Base-by-base conservation (phyloP, 2,329 filamentous ascomycete genomes). In the Trichoderma aggressivum region DNA sequence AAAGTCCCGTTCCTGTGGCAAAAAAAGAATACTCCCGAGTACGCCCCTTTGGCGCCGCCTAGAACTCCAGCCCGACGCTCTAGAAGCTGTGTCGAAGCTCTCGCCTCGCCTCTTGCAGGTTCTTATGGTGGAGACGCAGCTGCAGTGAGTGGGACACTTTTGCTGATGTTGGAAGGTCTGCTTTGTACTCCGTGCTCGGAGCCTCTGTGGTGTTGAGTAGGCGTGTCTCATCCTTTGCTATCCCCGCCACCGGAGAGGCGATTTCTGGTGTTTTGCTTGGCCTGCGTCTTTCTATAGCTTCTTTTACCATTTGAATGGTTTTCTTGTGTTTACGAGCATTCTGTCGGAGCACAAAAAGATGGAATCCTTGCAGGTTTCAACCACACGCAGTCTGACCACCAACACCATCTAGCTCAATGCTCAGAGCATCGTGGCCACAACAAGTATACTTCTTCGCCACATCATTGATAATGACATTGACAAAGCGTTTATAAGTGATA, bases 61-160 rank as follows among this genome's bases (percentile, higher is more conserved):
- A 11, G 14, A 60, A 50, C 24, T 32, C 30, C 12, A 28, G 55
- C 36, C 16, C 18, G 55, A 50, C n/a, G 64, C 64, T 68, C 64
- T 68, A 68, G 64, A 68, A 68, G 55, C 64, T 34, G n/a, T 18
- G 34, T 68, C n/a, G 64, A 68, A 68, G 64, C 64, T 12, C 36
- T 24, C 28, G 55, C 64, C 36, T 68, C 53, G 39, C 64, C n/a
- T 68, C 53, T 68, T 47, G 53, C 64, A 58, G 64, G 36, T 68
- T 32, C 21, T 24, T 8, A n/a, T 28, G 55, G 64, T 68, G 64
- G 55, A 26, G 64, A 59, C 64, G 36, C 18, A 32, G 55, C 53
- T 47, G 55, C 36, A 32, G 8, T 21, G 62, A 55, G 61, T 55
- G 62, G 62, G 30, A 28, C 32, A 65, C 30, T n/a, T 7, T 6